Base-by-base conservation (phyloP, 768 basidiomycete species). In the Suillus sp. region DNA sequence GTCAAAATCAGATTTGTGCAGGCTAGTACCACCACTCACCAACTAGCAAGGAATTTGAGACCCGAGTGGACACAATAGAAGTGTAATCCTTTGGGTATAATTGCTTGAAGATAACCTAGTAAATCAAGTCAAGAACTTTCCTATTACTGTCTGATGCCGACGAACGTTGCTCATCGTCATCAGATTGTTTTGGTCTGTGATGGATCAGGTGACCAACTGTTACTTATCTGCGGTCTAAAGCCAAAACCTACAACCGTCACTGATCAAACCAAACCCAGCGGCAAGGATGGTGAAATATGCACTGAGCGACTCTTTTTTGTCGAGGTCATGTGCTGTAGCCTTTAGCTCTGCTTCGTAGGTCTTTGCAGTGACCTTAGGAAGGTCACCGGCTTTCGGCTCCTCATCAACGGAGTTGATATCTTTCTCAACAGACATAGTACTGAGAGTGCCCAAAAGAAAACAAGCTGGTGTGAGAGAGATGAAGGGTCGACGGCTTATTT, bases 1-100 rank as follows among this genome's bases (percentile, higher is more conserved):
- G 59, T 57, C 22, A 6, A 35, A 22, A 60, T 68, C 47, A 66
- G 60, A 61, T 30, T 47, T n/a, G 35, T 40, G 32, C 32, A 53
- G 20, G 10, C 51, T 53, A 20, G 35, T 16, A 61, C 59, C 37
- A 67, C 37, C 66, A 71, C 78, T 77, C 72, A 81, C 89, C 90
- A 64, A 92, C 82, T 62, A 90, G 83, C 22, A 91, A 79, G 7
- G 91, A 74, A 70, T 92, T 92, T 4, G 86, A 87, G 2, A 91
- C 86, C 37, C 84, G 82, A 3, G 91, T 92, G 7, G 88, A 88
- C 40, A 88, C 81, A 3, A 71, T 65, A 1, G 86, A 71, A 0
- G 86, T 90, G 70, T 91, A 91, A 3, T 78, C 77, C n/a, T 73
- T 78, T 3, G 87, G 85, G 70, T 91, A 90, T 16, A 91, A 74